These are phyloP conservation scores for Forsythia viridissima DNA, from an alignment of 257 asterid genomes.

Conservation along the genomic window DNA sequence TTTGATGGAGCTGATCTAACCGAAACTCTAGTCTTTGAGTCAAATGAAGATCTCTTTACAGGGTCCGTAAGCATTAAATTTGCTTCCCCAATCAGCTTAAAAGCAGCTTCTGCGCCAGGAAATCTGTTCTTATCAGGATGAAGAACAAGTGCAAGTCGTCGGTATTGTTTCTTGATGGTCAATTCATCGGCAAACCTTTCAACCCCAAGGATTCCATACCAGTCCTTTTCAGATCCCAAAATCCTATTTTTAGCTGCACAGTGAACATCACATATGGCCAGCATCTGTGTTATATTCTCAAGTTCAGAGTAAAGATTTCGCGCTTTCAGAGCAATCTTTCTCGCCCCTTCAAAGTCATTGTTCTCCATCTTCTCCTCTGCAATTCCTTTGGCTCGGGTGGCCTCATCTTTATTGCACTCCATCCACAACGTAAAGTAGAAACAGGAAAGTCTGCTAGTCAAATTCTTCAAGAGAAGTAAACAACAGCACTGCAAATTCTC, in stretches of 20 bases:
- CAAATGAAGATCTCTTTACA: conserved; percentile 53
- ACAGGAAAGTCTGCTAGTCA: neutral
- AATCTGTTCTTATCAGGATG: conserved; percentile 91
- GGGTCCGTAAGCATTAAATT: conserved; percentile 66
- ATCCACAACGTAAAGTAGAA: conserved; percentile 25
- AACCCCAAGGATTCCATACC: conserved; percentile 74
- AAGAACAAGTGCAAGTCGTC: conserved; percentile 74
- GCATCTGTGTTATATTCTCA: conserved; percentile 69
- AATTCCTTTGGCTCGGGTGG: conserved; percentile 59
- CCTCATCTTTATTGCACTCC: conserved; percentile 95
- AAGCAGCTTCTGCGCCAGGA: conserved; percentile 93
- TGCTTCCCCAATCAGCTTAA: conserved; percentile 82
- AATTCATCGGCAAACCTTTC: conserved; percentile 62
- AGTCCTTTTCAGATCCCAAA: conserved; percentile 68
- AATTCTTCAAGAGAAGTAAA: conserved; percentile 3
- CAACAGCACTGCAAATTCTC: neutral
- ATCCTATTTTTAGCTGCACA: conserved; percentile 52
- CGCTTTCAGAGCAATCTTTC: conserved; percentile 57
- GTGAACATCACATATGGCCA: conserved; percentile 76
- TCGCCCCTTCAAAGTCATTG: conserved; percentile 73
- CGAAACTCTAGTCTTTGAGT: conserved; percentile 39
- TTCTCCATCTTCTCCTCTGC: conserved; percentile 71
- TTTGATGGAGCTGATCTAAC: conserved; percentile 37
- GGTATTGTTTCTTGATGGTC: conserved; percentile 64
- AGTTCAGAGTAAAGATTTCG: conserved; percentile 69